Base-by-base conservation (phyloP, 805 yeast genomes). In the Metschnikowia arizonensis region DNA sequence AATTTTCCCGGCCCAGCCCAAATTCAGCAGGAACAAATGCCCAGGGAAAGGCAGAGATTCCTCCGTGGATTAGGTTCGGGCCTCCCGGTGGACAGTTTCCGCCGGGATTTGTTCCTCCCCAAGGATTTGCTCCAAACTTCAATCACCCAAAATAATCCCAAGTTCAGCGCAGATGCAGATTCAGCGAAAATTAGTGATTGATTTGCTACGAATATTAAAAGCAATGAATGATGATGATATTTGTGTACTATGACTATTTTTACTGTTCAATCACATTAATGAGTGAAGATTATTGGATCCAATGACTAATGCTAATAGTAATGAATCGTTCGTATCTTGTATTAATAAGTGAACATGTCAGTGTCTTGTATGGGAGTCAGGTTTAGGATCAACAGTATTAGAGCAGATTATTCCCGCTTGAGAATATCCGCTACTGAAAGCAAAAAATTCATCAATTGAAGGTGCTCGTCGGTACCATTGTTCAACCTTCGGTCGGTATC, bases 401-500 rank as follows among this genome's bases (percentile, higher is more conserved):
- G n/a, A n/a, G n/a, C n/a, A 21, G 6, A 31, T 17, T 15, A 17
- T 8, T 19, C 36, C 25, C 24, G 15, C n/a, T n/a, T 28, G 3
- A 37, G n/a, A 37, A 37, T 28, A 3, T 37, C 29, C n/a, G 40
- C 23, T 5, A 37, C 24, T 4, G 63, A 64, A 47, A 71, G 55
- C 41, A 63, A 60, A 53, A 88, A 70, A 55, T 86, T 85, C 53
- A 91, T 72, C 18, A 93, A 58, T 56, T 87, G 96, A 24, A 91
- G 68, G 48, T 85, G 88, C 61, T 91, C 99, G 57, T 89, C 95
- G 3, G 96, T 79, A 12, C 99, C 99, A 58, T 82, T 88, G 44
- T 82, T 76, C 44, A 91, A 69, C 43, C 82, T 76, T 40, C 79
- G 76, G 62, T 91, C 98, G 0, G 88, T 75, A 34, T 81, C 84